These are phyloP conservation scores for Solanum chaucha DNA, from an alignment of 257 asterid species.

Conservation along the genomic window DNA sequence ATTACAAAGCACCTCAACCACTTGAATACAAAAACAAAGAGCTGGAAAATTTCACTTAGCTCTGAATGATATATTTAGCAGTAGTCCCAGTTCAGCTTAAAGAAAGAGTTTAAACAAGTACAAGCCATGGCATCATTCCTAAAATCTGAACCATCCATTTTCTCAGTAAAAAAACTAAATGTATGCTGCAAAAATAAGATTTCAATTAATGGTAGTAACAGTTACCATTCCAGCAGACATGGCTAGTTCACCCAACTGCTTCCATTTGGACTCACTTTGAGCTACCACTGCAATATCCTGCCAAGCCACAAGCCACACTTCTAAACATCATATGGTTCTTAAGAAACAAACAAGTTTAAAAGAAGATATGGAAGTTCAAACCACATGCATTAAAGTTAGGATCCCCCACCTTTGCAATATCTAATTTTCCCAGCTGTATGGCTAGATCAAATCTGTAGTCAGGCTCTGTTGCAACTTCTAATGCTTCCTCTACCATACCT, in stretches of 20 bases:
- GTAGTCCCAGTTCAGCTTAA: not conserved
- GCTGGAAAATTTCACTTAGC: not conserved
- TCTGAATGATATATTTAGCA: not conserved
- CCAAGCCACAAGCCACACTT: conserved; percentile 7
- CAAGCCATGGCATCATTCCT: not conserved
- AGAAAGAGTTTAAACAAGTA: not conserved
- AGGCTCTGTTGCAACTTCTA: conserved; percentile 93
- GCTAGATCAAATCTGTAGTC: conserved; percentile 97
- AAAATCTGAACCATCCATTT: not conserved
- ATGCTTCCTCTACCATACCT: conserved; percentile 88
- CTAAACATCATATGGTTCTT: not conserved
- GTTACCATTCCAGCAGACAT: conserved; percentile 88
- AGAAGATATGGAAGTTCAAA: not conserved
- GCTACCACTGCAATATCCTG: conserved; percentile 83
- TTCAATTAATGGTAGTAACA: not conserved
- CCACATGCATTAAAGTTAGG: not conserved
- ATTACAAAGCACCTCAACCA: not conserved
- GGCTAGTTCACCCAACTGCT: conserved; percentile 95
- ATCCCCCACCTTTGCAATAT: conserved; percentile 64
- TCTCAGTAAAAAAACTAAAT: not conserved
- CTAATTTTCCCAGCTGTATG: conserved; percentile 81
- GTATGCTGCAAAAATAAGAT: not conserved
- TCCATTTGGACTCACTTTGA: conserved; percentile 86
- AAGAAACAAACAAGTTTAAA: not conserved
- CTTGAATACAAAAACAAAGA: not conserved